Base-by-base conservation (phyloP, 306 rosid species). In the Gastrolobium bilobum region DNA sequence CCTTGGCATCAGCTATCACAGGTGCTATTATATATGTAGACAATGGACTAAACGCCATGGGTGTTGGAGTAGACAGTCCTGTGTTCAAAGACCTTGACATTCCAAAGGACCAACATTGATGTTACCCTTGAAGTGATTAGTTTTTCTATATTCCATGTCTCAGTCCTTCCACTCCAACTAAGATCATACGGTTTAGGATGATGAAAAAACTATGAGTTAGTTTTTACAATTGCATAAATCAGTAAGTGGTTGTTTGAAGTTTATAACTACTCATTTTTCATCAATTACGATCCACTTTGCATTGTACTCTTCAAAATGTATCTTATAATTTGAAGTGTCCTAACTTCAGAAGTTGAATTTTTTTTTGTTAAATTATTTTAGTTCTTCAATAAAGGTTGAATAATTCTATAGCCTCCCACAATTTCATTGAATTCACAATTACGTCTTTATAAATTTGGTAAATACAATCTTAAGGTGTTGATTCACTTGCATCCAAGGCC, bases 11-110 rank as follows among this genome's bases (percentile, higher is more conserved):
- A 6, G 98, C 97, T 15, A 90, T 92, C 73, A 92, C 97, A 0
- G 98, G 98, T 7, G 78, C 94, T 26, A 82, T 92, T 43, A 67
- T 92, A 38, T 94, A 92, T 3, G 97, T 92, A 0, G 97, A 94
- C 86, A 90, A 94, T 34, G 97, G 98, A n/a, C 84, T 94, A 77
- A 92, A 92, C 0, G 94, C 97, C 2, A 88, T 94, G 98, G 97
- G 98, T 4, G 97, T 94, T 1, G 97, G 97, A 75, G 92, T 90
- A 42, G 97, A 92, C 84, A 85, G 88, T 56, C 86, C 88, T 6
- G 42, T 77, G 7, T 85, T 85, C 33, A 68, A 73, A 61, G 78
- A 77, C 37, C 86, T 85, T 26, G 75, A 53, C 78, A 60, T 85
- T 60, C 88, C 83, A 26, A 85, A 30, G 73, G 75, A 60, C 20